These are phyloP conservation scores for Gossypium trilobum DNA, from an alignment of 441 rosid species.

Conservation along the genomic window DNA sequence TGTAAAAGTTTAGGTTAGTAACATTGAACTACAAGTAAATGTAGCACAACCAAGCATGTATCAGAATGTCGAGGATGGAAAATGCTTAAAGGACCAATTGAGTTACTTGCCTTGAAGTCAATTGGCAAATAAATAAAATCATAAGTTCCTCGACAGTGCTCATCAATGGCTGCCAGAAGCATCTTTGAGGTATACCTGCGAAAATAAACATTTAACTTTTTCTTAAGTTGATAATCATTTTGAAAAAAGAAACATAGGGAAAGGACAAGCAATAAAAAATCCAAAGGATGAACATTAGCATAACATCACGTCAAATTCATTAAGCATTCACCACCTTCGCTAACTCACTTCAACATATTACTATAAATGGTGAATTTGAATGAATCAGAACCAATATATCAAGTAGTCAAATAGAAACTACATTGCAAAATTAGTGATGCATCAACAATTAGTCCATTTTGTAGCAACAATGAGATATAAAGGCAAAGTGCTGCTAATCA, in stretches of 20 bases:
- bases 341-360: neutral
- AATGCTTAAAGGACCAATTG: neutral
- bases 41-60: neutral
- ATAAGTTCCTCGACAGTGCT: constrained; percentile 59
- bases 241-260: neutral
- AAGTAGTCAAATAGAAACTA: neutral
- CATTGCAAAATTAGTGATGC: neutral
- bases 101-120: constrained; percentile 56
- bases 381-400: neutral
- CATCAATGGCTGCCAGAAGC: constrained; percentile 74
- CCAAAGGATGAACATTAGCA: neutral
- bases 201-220: constrained; percentile 6
- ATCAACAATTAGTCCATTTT: neutral
- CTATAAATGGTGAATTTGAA: neutral
- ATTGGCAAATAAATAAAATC: constrained; percentile 72
- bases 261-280: neutral
- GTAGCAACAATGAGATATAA: neutral
- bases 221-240: neutral
- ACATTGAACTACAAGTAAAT: neutral
- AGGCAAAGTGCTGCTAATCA: neutral
- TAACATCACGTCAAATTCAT: neutral
- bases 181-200: constrained; percentile 69
- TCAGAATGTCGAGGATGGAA: neutral
- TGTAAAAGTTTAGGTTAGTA: constrained; percentile 2
- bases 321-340: neutral